These are phyloP conservation scores for Candida khao-thaluensis DNA, from an alignment of 805 yeast species.

Conservation along the genomic window DNA sequence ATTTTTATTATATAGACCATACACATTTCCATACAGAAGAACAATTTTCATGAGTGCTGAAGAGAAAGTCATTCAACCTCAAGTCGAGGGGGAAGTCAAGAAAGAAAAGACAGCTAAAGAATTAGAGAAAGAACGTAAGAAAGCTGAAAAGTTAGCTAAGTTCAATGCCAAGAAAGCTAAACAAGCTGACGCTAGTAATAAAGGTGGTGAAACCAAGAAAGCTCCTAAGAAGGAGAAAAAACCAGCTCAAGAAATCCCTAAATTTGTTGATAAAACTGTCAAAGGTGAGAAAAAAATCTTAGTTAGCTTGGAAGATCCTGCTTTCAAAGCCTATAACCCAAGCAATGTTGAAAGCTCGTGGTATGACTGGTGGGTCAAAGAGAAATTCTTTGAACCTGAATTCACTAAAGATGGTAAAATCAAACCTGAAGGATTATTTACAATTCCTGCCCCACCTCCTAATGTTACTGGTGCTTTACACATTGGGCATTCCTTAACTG, in stretches of 20 bases:
- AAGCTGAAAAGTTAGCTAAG: slow-evolving; percentile 85
- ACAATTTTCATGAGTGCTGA: slow-evolving; percentile 15
- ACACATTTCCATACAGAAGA: slow-evolving; percentile 1
- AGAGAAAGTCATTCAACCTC: slow-evolving; percentile 1
- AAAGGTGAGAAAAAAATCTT: slow-evolving; percentile 91
- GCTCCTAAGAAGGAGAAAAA: slow-evolving; percentile 63
- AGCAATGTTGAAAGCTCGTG: slow-evolving; percentile 92
- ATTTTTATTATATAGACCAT: slow-evolving; percentile 5
- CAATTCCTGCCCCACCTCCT: slow-evolving; percentile 99
- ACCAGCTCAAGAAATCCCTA: slow-evolving; percentile 73
- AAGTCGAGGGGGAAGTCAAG: slow-evolving; percentile 17
- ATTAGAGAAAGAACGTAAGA: slow-evolving; percentile 81
- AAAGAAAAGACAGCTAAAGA: slow-evolving; percentile 73
- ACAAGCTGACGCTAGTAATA: slow-evolving; percentile 42
- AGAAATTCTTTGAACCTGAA: slow-evolving; percentile 87
- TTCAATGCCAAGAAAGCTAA: slow-evolving; percentile 80
- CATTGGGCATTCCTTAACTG: slow-evolving; percentile 97
- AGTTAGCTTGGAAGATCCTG: slow-evolving; percentile 85
- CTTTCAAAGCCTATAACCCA: slow-evolving; percentile 92
- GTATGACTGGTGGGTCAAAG: slow-evolving; percentile 95
- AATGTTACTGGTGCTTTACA: slow-evolving; percentile 98
- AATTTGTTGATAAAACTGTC: slow-evolving; percentile 76
- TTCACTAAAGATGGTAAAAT: slow-evolving; percentile 69
- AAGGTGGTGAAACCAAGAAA: slow-evolving; percentile 27
- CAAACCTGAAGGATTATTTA: slow-evolving; percentile 80